Evolutionary conservation across 768 basidiomycete species (phyloP).

Genomic region (Exidia glandulosa): DNA sequence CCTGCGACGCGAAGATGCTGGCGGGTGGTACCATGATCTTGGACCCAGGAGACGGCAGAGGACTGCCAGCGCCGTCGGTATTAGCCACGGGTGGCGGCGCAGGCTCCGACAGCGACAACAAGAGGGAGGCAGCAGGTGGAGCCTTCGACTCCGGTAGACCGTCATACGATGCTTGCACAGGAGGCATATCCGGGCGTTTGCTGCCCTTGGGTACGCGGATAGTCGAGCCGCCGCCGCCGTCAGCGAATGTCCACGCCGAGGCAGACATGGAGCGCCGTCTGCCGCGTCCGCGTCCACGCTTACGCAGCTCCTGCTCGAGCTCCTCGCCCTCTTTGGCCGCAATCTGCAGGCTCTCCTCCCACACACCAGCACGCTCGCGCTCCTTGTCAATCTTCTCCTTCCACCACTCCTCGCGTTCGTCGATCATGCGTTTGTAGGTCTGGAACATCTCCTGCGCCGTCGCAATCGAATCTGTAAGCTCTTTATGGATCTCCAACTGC

Average conservation of each 20-base stretch:
- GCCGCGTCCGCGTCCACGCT: constrained; percentile 25
- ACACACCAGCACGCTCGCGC: constrained; percentile 50
- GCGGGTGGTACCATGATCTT: neutral
- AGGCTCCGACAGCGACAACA: neutral
- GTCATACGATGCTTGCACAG: neutral
- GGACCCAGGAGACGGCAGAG: neutral
- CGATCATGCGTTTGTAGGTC: constrained; percentile 59
- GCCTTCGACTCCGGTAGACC: neutral
- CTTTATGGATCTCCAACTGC: constrained; percentile 29
- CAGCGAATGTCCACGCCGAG: constrained; percentile 30
- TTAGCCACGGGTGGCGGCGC: neutral
- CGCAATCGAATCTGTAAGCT: constrained; percentile 48
- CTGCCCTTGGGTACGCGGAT: constrained; percentile 2
- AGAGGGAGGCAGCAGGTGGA: neutral
- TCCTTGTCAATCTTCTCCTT: constrained; percentile 53
- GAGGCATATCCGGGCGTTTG: constrained; percentile 11
- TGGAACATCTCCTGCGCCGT: constrained; percentile 47
- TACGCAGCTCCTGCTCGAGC: constrained; percentile 68
- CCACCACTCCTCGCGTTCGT: constrained; percentile 78
- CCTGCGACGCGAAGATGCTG: neutral
- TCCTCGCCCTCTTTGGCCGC: constrained; percentile 80
- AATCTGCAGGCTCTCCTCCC: constrained; percentile 83
- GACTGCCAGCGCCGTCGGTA: neutral
- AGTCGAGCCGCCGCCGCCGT: constrained; percentile 12
- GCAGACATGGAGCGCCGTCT: constrained; percentile 42